Evolutionary conservation across 2,329 filamentous ascomycete genomes (phyloP).

Genomic region (Stemphylium vesicarium): DNA sequence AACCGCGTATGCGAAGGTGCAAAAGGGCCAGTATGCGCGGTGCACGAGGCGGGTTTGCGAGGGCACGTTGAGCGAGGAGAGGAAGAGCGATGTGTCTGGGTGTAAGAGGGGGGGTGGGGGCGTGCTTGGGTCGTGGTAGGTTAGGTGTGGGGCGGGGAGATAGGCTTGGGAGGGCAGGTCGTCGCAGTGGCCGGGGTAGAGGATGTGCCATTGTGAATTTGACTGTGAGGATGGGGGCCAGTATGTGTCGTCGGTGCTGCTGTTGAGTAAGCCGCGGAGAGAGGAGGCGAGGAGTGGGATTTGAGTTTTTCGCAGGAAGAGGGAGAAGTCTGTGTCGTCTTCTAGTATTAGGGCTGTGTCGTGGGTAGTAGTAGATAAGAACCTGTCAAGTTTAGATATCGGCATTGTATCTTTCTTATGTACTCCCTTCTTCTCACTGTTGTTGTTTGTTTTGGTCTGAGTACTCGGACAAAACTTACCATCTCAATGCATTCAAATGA

Average conservation of each 20-base stretch:
- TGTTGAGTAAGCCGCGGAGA: conserved; percentile 21
- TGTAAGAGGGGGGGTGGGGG: conserved; percentile 32
- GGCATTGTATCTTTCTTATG: too few species aligned
- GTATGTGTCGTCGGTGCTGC: conserved; percentile 24
- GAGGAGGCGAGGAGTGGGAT: conserved; percentile 27
- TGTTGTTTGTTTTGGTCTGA: neutral
- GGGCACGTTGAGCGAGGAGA: conserved; percentile 34
- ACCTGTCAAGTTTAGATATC: too few species aligned
- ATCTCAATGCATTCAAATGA: conserved; percentile 48
- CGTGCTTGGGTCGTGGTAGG: conserved; percentile 41
- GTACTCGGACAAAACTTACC: too few species aligned
- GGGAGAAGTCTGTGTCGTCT: conserved; percentile 38
- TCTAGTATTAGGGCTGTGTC: conserved; percentile 37
- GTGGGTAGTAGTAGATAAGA: conserved; percentile 21
- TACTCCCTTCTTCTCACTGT: too few species aligned
- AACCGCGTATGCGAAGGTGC: conserved; percentile 52
- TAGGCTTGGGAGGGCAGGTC: conserved; percentile 37
- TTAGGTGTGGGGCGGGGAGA: conserved; percentile 22
- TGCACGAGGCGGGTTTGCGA: conserved; percentile 42
- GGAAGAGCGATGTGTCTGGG: conserved; percentile 35
- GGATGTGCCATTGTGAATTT: conserved; percentile 40
- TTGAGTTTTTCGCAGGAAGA: conserved; percentile 25
- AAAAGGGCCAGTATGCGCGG: conserved; percentile 45
- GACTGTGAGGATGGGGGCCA: conserved; percentile 32
- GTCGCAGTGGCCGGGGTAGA: conserved; percentile 52